Conservation (phyloP, 1,284 basidiomycete species). For the Cerrena zonata region DNA sequence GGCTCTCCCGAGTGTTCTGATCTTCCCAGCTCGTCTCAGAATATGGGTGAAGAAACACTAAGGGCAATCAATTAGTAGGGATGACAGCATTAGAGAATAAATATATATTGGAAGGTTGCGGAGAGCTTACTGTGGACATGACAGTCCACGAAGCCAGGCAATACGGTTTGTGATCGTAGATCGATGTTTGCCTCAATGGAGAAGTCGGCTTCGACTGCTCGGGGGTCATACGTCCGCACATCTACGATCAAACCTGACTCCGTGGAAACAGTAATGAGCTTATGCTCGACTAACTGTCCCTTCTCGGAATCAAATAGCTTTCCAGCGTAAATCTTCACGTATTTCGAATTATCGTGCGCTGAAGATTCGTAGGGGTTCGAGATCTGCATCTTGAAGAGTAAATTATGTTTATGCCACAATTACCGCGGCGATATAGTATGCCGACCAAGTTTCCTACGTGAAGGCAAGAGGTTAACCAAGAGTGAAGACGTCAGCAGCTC, state of each 20-base stretch:
- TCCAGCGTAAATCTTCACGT: constrained; percentile 33
- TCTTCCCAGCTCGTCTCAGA: constrained; percentile 56
- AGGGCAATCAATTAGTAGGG: background rate
- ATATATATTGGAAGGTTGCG: constrained; percentile 1
- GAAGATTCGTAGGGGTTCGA: background rate
- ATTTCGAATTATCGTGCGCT: background rate
- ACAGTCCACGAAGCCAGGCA: constrained; percentile 63
- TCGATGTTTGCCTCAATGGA: constrained; percentile 31
- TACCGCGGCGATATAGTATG: too few species aligned
- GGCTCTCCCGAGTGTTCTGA: constrained; percentile 55
- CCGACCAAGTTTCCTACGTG: too few species aligned
- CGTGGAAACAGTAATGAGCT: constrained; percentile 36
- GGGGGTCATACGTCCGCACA: constrained; percentile 19
- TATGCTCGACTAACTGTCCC: constrained; percentile 29
- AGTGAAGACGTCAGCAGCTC: background rate
- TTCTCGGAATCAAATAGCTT: constrained; percentile 38
- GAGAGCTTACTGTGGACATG: constrained; percentile 62
- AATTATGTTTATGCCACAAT: too few species aligned
- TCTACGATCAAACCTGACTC: constrained; percentile 32
- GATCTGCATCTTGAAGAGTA: background rate
- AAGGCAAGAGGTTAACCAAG: too few species aligned
- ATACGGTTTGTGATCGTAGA: constrained; percentile 44
- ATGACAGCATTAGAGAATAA: constrained; percentile 6
- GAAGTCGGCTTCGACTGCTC: constrained; percentile 30
- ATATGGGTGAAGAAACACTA: constrained; percentile 62